phyloP scores from a whole-genome alignment of 2,329 filamentous ascomycete species.

The Fusarium pseudocircinatum region DNA sequence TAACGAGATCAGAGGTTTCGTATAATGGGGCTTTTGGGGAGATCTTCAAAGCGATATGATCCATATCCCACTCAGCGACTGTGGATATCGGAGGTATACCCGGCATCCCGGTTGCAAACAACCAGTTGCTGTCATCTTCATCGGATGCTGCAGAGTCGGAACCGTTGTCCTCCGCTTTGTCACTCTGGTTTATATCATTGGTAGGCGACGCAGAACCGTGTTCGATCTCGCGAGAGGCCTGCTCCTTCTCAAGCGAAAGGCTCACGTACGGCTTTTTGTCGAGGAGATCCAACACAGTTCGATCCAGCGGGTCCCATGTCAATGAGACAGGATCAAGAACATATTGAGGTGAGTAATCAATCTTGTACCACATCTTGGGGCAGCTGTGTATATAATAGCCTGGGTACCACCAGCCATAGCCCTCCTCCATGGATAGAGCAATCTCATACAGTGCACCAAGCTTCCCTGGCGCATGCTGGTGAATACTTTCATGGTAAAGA shows the following conservation, averaged over 20 bases:
- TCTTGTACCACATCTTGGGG: conserved; percentile 87
- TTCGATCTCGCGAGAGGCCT: not conserved
- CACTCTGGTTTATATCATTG: not conserved
- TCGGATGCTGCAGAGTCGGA: conserved; percentile 19
- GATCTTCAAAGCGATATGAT: conserved; percentile 65
- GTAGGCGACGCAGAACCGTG: not conserved
- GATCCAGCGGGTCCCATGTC: conserved; percentile 69
- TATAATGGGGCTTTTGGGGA: conserved; percentile 51
- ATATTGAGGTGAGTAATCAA: conserved; percentile 78
- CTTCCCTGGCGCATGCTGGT: conserved; percentile 77
- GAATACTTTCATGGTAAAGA: conserved; percentile 79
- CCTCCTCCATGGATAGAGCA: conserved; percentile 72
- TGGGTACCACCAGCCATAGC: conserved; percentile 81
- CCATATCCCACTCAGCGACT: conserved; percentile 65
- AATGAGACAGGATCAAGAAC: conserved; percentile 75
- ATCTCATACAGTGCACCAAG: conserved; percentile 79
- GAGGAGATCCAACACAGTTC: conserved; percentile 58
- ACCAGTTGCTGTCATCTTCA: conserved; percentile 35
- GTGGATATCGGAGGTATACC: conserved; percentile 68
- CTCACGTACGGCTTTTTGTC: conserved; percentile 68
- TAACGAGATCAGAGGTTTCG: conserved; percentile 61
- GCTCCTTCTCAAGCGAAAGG: conserved; percentile 50
- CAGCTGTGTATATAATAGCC: conserved; percentile 86
- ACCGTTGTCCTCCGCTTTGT: conserved; percentile 1
- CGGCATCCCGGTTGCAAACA: conserved; percentile 73